These are phyloP conservation scores for Aspergillus uvarum DNA, from an alignment of 2,329 filamentous ascomycete species.

Conservation along the genomic window DNA sequence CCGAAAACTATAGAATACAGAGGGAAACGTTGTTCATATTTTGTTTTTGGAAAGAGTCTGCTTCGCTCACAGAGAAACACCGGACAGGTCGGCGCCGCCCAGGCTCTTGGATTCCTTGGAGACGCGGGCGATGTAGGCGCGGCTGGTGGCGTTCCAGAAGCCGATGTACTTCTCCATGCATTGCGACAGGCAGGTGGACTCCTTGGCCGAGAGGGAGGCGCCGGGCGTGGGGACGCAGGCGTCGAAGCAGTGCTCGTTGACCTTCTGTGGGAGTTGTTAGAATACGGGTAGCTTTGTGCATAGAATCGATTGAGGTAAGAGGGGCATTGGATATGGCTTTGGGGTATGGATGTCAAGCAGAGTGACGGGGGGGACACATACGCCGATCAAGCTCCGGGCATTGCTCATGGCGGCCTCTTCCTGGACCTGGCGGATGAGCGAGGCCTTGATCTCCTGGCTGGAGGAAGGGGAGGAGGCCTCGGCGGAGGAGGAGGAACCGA, in stretches of 20 bases:
- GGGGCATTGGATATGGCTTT: neutral
- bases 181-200: conserved; percentile 68
- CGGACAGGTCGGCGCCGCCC: conserved; percentile 16
- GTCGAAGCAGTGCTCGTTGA: conserved; percentile 79
- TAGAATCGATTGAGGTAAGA: too few species aligned
- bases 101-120: conserved; percentile 59
- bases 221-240: conserved; percentile 71
- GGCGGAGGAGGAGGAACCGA: conserved; percentile 37
- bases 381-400: conserved; percentile 68
- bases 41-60: too few species aligned
- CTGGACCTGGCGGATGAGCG: conserved; percentile 64
- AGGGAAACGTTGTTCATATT: too few species aligned
- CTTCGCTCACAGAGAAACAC: conserved; percentile 17
- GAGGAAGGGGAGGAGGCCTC: conserved; percentile 17
- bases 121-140: conserved; percentile 60
- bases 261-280: conserved; percentile 55
- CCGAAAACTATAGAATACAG: too few species aligned
- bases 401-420: conserved; percentile 66
- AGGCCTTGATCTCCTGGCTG: conserved; percentile 48
- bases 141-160: conserved; percentile 73
- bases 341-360: neutral
- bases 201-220: conserved; percentile 63
- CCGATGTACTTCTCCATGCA: conserved; percentile 87
- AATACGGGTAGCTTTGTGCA: too few species aligned
- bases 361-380: conserved; percentile 38